phyloP scores from a whole-genome alignment of 179 eudicot species.

The Carnegiea gigantea region DNA sequence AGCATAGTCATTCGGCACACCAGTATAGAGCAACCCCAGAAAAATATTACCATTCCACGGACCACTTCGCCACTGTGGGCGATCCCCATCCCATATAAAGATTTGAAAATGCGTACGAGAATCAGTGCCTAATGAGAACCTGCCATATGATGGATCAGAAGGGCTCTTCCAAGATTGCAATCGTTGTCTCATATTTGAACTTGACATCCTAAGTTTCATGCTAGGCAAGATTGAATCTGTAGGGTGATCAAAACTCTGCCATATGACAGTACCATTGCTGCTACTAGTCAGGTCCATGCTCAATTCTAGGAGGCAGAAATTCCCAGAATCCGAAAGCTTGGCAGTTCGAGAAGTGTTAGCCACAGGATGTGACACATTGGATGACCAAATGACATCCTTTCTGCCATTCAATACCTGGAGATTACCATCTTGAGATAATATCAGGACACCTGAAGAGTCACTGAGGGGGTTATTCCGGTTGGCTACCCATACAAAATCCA shows the following conservation, averaged over 20 bases:
- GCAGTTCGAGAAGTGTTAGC: conserved; percentile 24
- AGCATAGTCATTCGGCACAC: conserved; percentile 30
- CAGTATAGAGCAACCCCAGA: conserved; percentile 32
- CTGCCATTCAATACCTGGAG: conserved; percentile 25
- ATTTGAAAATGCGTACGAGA: conserved; percentile 27
- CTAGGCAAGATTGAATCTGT: conserved; percentile 40
- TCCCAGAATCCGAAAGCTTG: conserved; percentile 46
- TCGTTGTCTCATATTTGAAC: conserved; percentile 11
- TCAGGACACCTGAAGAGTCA: conserved; percentile 28
- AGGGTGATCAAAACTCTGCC: conserved; percentile 60
- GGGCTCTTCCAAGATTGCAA: conserved; percentile 34
- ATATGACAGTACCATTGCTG: conserved; percentile 28
- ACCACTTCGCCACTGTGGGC: conserved; percentile 36
- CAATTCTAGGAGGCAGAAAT: conserved; percentile 33
- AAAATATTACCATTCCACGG: conserved; percentile 46
- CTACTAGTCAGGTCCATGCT: neutral
- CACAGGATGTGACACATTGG: conserved; percentile 17
- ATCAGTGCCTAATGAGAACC: conserved; percentile 28
- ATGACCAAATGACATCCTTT: conserved; percentile 36
- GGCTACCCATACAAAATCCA: conserved; percentile 30
- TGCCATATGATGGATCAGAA: conserved; percentile 41
- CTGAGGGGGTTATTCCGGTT: conserved; percentile 34
- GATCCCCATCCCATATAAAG: conserved; percentile 30
- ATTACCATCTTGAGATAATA: conserved; percentile 29
- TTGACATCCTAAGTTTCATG: conserved; percentile 15